These are phyloP conservation scores for Paramecium caudatum DNA, from an alignment of 73 alveolate genomes.

Conservation along the genomic window DNA sequence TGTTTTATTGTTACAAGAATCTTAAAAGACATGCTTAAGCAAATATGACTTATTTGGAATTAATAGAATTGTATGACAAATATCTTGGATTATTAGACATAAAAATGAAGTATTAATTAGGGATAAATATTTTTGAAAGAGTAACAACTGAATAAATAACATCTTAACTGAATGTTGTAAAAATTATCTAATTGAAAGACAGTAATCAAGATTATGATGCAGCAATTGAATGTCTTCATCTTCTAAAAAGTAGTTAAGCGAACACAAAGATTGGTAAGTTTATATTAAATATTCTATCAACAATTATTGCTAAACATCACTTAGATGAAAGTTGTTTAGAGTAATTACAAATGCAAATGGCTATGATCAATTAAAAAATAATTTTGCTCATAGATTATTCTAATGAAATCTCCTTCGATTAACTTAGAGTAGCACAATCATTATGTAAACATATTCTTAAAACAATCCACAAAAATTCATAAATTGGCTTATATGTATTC, in stretches of 20 bases:
- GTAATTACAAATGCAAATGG: neutral
- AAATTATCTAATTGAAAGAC: neutral
- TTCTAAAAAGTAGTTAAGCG: neutral
- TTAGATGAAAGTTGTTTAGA: neutral
- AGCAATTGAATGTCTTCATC: neutral
- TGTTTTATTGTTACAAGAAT: neutral
- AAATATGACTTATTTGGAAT: neutral
- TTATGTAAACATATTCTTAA: conserved; percentile 2
- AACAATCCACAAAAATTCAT: neutral
- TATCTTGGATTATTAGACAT: conserved; percentile 25
- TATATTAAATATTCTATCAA: neutral
- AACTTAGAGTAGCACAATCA: neutral
- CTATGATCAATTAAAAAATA: neutral
- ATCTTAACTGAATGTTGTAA: neutral
- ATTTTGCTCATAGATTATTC: neutral
- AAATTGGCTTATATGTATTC: conserved; percentile 7
- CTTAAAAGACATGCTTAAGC: neutral
- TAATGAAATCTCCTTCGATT: neutral
- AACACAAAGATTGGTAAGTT: neutral
- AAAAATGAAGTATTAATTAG: neutral
- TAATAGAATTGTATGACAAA: neutral
- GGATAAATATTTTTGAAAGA: conserved; percentile 1
- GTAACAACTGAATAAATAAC: neutral
- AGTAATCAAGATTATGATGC: conserved; percentile 6
- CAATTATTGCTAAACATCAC: neutral